Evolutionary conservation across 306 rosid species (phyloP), one percentile per base, ranked within the genome.

Genomic region (Oxytropis ochrocephala): DNA sequence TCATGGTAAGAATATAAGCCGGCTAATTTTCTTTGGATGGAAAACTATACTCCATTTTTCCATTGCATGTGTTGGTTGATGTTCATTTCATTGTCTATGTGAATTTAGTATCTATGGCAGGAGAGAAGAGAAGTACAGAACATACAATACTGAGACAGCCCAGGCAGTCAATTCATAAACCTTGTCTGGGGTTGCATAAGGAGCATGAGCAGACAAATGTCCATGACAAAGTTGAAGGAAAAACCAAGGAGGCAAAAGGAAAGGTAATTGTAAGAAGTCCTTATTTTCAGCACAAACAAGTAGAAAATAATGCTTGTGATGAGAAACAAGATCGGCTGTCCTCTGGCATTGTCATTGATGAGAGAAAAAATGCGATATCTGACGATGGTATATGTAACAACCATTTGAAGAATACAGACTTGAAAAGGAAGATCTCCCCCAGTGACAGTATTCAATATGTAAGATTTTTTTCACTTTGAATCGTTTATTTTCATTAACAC

Each of bases 251-350:
- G 67, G 85, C 69, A 42, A 85, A 70, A 32, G 82, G 85, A 79
- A 90, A 83, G 85, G 85, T 77, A 60, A 74, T 80, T 56, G 82
- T 88, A 54, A 90, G 93, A 78, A 90, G 98, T 78, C 61, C 85
- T 32, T 82, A 86, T 75, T 90, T 90, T 59, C 87, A 75, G 84
- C 82, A 72, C 41, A 90, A 88, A 75, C 68, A 78, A 11, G 76
- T 55, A 56, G 79, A 77, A 69, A 75, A 69, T 49, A 64, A 74
- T 56, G 78, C 67, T 8, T 65, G 41, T 54, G 88, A 77, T 4
- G 52, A 60, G 39, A 67, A 81, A 58, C 86, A 66, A 78, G 83
- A 70, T 11, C 5, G 0, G 32, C 47, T 38, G 70, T 43, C 42
- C 32, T 75, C 82, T 71, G 64, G 72, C 79, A 50, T 50, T 50